Evolutionary conservation across 345 rosid genomes (phyloP).

Genomic region (Sisymbrium altissimum): DNA sequence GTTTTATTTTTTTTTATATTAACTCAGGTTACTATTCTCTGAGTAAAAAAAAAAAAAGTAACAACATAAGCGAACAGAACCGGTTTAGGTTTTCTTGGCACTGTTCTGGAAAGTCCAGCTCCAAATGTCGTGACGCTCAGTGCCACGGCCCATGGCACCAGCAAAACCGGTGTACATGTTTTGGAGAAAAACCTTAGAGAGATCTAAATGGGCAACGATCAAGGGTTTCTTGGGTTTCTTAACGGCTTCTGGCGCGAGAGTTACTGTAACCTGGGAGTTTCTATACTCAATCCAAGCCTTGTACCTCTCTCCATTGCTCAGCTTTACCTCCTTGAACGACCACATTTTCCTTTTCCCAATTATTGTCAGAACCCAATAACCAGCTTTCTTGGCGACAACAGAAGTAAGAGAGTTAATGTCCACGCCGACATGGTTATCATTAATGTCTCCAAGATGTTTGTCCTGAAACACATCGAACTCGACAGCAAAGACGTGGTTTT

Average conservation of each 20-base stretch:
- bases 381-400: too few relatives aligned
- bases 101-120: conserved; percentile 21
- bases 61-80: not conserved
- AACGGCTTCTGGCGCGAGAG: not conserved
- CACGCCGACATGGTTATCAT: too few relatives aligned
- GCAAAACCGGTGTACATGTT: not conserved
- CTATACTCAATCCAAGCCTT: too few relatives aligned
- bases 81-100: not conserved
- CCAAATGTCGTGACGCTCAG: conserved; percentile 1
- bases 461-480: too few relatives aligned
- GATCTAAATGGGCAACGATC: conserved; percentile 5
- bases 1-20: not conserved
- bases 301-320: too few relatives aligned
- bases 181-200: not conserved
- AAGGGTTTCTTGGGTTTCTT: conserved; percentile 2
- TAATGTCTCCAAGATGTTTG: too few relatives aligned
- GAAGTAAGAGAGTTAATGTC: too few relatives aligned
- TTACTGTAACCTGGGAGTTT: not conserved
- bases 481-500: too few relatives aligned
- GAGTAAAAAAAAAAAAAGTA: not conserved
- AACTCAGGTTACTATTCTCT: not conserved
- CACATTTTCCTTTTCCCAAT: too few relatives aligned
- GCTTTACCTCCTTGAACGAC: too few relatives aligned
- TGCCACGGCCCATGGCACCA: not conserved
- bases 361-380: too few relatives aligned